A percentile compares a stretch with the other conserved stretches of the same genome.
phyloP scores from a whole-genome alignment of 1,284 basidiomycete genomes.

The Malassezia obtusa region DNA sequence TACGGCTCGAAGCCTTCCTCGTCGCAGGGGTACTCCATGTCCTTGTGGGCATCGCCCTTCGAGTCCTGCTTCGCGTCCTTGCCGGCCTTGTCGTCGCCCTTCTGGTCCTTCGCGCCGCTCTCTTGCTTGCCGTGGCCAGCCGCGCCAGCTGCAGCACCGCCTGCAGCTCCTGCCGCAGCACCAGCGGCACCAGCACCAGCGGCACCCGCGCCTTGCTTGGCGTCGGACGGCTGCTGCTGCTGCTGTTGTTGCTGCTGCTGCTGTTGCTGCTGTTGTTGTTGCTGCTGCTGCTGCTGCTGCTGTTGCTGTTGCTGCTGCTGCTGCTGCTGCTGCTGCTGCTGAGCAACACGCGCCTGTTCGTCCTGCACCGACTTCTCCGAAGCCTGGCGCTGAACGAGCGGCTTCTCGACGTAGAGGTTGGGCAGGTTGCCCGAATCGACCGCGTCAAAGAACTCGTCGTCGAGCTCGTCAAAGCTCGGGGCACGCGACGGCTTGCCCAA shows the following conservation, averaged over 20 bases:
- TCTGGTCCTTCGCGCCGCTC: not conserved
- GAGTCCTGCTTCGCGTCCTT: not conserved
- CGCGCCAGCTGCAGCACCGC: not conserved
- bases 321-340: not conserved
- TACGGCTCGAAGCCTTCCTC: constrained; percentile 53
- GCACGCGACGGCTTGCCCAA: not conserved
- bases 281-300: not conserved
- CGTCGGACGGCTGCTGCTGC: not conserved
- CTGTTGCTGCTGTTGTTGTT: not conserved
- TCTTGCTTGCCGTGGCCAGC: not conserved
- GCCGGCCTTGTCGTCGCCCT: not conserved
- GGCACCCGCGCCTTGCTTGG: not conserved
- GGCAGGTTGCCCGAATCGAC: constrained; percentile 61
- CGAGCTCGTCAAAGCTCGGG: constrained; percentile 56
- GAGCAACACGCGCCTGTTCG: not conserved
- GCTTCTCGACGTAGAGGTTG: constrained; percentile 31
- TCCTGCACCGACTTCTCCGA: not conserved
- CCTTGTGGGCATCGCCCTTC: not conserved
- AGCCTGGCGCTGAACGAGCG: constrained; percentile 18
- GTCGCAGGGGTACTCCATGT: not conserved
- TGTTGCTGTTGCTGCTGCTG: not conserved
- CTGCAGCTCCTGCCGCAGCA: not conserved
- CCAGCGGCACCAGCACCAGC: not conserved
- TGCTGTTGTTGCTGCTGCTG: not conserved
- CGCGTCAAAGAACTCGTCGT: constrained; percentile 96